These are phyloP conservation scores for Umbelopsis sp. DNA, from an alignment of 371 early-diverging fungal genomes.

Conservation along the genomic window DNA sequence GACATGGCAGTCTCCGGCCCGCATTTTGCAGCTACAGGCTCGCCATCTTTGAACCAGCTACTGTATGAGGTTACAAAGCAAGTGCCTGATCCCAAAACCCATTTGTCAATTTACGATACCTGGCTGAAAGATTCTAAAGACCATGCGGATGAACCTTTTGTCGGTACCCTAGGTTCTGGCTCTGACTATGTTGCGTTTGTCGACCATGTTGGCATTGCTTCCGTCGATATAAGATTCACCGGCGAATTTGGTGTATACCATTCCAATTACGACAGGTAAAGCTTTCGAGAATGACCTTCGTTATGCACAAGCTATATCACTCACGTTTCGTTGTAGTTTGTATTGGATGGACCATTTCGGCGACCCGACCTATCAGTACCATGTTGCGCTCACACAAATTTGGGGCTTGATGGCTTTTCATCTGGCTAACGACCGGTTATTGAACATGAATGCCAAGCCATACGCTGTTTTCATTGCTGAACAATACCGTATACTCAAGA, in stretches of 20 bases:
- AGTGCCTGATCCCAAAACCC: constrained; percentile 53
- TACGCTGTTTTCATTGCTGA: constrained; percentile 39
- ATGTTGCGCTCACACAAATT: constrained; percentile 40
- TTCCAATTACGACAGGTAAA: constrained; percentile 57
- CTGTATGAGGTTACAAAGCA: constrained; percentile 54
- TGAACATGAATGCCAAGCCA: constrained; percentile 31
- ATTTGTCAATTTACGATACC: constrained; percentile 52
- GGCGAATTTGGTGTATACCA: constrained; percentile 53
- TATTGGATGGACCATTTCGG: constrained; percentile 58
- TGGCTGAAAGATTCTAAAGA: constrained; percentile 35
- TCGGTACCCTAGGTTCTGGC: constrained; percentile 44
- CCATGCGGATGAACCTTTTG: constrained; percentile 19
- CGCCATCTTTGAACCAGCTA: constrained; percentile 54
- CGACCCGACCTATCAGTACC: constrained; percentile 56
- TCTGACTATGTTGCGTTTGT: constrained; percentile 58
- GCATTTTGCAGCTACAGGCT: constrained; percentile 51
- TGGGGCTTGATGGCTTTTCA: constrained; percentile 47
- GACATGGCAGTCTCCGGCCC: constrained; percentile 58
- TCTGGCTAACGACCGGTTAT: constrained; percentile 36
- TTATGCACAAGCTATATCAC: neutral
- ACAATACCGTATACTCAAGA: neutral
- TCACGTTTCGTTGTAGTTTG: constrained; percentile 22
- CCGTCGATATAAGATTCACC: constrained; percentile 47
- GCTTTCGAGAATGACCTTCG: neutral
- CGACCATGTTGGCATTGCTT: constrained; percentile 56